phyloP scores from a whole-genome alignment of 1,284 basidiomycete genomes.

The Heterobasidion occidentale region DNA sequence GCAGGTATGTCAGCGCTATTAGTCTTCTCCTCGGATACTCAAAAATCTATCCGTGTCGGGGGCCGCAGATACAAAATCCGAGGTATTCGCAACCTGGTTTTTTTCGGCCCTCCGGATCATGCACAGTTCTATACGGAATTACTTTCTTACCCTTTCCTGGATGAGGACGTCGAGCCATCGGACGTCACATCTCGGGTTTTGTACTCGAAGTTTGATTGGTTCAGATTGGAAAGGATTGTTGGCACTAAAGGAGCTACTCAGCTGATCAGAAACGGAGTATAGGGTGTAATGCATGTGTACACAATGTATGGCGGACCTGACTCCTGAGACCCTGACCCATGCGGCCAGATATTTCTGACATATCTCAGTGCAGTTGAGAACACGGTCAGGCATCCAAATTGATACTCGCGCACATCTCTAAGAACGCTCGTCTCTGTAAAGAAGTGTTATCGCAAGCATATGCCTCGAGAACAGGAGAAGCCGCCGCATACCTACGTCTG shows the following conservation, averaged over 20 bases:
- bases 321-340: too few species aligned
- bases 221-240: conserved; percentile 78
- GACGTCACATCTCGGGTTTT: conserved; percentile 76
- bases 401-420: background rate
- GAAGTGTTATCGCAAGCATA: background rate
- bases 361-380: background rate
- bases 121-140: conserved; percentile 89
- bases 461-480: too few species aligned
- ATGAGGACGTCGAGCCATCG: conserved; percentile 66
- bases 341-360: background rate
- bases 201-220: conserved; percentile 85
- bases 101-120: conserved; percentile 90
- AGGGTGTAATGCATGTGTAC: conserved; percentile 6
- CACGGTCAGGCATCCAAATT: too few species aligned
- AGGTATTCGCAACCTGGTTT: conserved; percentile 87
- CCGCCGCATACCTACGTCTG: conserved; percentile 22
- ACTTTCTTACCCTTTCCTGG: conserved; percentile 80
- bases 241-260: conserved; percentile 47
- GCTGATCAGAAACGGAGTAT: conserved; percentile 26
- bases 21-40: background rate
- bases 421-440: background rate
- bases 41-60: background rate
- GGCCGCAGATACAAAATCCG: conserved; percentile 84
- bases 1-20: conserved; percentile 43
- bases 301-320: background rate